Evolutionary conservation across 2,329 filamentous ascomycete genomes (phyloP).

Genomic region (Gaeumannomyces tritici): DNA sequence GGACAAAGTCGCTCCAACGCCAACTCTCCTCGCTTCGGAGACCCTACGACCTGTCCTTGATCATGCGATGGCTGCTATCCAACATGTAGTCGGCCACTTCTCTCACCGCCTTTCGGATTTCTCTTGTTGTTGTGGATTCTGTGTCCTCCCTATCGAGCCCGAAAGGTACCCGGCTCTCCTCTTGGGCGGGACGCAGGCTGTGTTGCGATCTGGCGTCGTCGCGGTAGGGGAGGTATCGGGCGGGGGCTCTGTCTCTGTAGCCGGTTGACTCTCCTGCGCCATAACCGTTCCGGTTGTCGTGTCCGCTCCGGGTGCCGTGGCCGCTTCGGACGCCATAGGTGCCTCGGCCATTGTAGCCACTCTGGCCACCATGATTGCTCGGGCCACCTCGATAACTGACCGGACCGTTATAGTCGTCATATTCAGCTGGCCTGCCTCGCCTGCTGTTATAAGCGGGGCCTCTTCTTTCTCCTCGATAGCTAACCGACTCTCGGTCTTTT

Average conservation of each 20-base stretch:
- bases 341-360: too few species aligned
- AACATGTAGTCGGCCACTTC: slow-evolving; percentile 11
- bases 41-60: slow-evolving; percentile 5
- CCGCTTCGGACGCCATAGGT: too few species aligned
- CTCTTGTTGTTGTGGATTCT: not conserved
- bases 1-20: not conserved
- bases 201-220: not conserved
- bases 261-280: not conserved
- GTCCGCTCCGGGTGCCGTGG: too few species aligned
- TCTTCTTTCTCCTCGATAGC: not conserved
- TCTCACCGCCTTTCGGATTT: not conserved
- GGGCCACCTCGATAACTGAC: not conserved
- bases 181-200: too few species aligned
- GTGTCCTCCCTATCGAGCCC: not conserved
- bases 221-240: not conserved
- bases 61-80: slow-evolving; percentile 11
- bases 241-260: not conserved
- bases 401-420: not conserved
- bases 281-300: not conserved
- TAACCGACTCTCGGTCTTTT: not conserved
- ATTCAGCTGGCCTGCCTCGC: not conserved
- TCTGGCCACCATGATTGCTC: too few species aligned
- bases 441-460: not conserved
- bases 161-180: not conserved
- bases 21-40: not conserved